These are phyloP conservation scores for Apiospora sp. DNA, from an alignment of 2,329 filamentous ascomycete species.

Conservation along the genomic window DNA sequence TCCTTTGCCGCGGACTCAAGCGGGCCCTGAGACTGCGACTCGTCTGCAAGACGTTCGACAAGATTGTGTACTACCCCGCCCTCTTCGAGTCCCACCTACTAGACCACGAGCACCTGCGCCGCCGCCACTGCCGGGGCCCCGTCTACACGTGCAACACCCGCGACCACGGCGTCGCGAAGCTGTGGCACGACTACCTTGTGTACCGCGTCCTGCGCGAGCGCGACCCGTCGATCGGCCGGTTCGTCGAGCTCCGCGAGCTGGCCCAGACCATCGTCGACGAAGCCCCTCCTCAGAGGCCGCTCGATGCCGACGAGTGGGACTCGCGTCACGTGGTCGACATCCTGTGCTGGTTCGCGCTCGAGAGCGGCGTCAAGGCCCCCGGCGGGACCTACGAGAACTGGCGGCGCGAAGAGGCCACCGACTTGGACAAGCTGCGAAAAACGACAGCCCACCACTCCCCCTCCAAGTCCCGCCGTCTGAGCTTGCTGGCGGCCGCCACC, in stretches of 20 bases:
- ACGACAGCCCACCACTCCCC: too few relatives aligned
- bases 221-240: neutral
- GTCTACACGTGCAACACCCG: neutral
- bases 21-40: neutral
- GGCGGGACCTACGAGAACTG: neutral
- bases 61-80: neutral
- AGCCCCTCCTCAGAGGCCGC: neutral
- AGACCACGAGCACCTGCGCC: neutral
- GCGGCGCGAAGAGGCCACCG: neutral
- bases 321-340: neutral
- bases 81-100: neutral
- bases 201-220: neutral
- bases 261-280: neutral
- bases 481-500: neutral
- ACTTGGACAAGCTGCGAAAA: neutral
- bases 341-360: neutral
- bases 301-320: neutral
- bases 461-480: neutral
- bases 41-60: neutral
- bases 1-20: neutral
- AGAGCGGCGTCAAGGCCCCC: neutral
- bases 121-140: neutral
- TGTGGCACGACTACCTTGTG: neutral
- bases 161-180: slow-evolving; percentile 2
- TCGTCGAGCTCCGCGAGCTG: neutral